Evolutionary conservation across 1,284 basidiomycete genomes (phyloP).

Genomic region (Lentinula novae-zelandiae): DNA sequence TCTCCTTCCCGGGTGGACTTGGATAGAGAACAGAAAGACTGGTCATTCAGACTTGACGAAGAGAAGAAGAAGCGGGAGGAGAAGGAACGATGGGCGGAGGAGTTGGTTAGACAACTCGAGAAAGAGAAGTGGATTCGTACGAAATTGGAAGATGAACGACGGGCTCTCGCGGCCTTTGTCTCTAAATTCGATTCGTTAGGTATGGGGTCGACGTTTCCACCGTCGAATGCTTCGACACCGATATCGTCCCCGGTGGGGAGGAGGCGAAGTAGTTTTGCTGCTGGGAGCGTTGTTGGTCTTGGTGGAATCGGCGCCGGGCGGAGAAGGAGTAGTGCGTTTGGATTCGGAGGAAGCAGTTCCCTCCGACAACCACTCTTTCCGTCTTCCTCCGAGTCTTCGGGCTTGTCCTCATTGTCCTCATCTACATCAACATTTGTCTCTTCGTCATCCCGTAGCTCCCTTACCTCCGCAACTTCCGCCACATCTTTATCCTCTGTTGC

Average conservation of each 20-base stretch:
- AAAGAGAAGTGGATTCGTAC: constrained; percentile 63
- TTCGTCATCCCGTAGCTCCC: neutral
- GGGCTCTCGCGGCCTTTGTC: constrained; percentile 72
- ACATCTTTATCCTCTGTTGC: neutral
- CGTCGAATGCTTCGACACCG: constrained; percentile 29
- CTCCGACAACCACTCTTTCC: constrained; percentile 1
- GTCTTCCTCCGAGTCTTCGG: neutral
- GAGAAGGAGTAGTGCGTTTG: constrained; percentile 20
- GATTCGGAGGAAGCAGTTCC: neutral
- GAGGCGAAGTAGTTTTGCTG: constrained; percentile 20
- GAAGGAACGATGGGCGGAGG: constrained; percentile 67
- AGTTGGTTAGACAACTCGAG: constrained; percentile 67
- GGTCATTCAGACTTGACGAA: neutral
- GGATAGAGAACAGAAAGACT: constrained; percentile 66
- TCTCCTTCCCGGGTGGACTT: constrained; percentile 57
- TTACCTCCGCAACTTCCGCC: neutral
- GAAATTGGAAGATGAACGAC: constrained; percentile 70
- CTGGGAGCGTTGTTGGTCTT: constrained; percentile 13
- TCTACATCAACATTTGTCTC: neutral
- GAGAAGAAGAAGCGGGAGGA: constrained; percentile 27
- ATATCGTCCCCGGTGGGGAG: constrained; percentile 45
- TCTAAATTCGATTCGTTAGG: constrained; percentile 72
- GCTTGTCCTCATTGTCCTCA: neutral
- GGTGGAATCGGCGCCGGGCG: constrained; percentile 42
- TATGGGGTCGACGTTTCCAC: constrained; percentile 32